phyloP scores from a whole-genome alignment of 768 basidiomycete species.

The Leccinum longicurvipes region DNA sequence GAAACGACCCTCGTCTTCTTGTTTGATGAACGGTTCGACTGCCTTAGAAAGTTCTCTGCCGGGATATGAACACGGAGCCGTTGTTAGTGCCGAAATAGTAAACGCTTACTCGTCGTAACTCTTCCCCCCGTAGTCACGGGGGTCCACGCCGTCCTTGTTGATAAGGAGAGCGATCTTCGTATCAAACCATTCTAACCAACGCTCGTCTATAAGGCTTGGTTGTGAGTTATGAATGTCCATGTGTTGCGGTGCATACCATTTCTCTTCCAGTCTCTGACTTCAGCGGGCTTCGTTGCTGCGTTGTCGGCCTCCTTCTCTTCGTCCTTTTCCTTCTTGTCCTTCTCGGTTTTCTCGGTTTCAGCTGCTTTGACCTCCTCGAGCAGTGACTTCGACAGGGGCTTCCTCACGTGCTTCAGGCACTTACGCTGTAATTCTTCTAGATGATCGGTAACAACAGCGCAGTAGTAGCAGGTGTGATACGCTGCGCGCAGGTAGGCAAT shows the following conservation, averaged over 20 bases:
- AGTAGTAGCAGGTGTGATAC: slow-evolving; percentile 97
- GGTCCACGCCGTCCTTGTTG: slow-evolving; percentile 75
- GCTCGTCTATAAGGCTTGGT: slow-evolving; percentile 55
- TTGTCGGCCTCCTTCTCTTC: slow-evolving; percentile 41
- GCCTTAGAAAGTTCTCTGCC: slow-evolving; percentile 77
- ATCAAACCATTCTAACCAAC: slow-evolving; percentile 89
- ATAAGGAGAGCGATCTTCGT: slow-evolving; percentile 79
- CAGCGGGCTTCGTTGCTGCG: slow-evolving; percentile 34
- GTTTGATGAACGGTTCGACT: slow-evolving; percentile 79
- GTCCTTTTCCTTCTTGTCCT: slow-evolving; percentile 47
- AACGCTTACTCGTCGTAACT: slow-evolving; percentile 79
- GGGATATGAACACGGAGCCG: slow-evolving; percentile 13
- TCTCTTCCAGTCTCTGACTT: slow-evolving; percentile 53
- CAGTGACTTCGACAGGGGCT: slow-evolving; percentile 59
- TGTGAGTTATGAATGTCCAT: slow-evolving; percentile 10
- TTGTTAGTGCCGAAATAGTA: slow-evolving; percentile 6
- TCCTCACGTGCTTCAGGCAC: slow-evolving; percentile 89
- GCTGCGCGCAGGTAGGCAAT: slow-evolving; percentile 90
- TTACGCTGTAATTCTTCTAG: slow-evolving; percentile 93
- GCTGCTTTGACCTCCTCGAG: slow-evolving; percentile 60
- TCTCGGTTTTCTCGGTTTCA: slow-evolving; percentile 43
- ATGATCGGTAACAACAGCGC: slow-evolving; percentile 88
- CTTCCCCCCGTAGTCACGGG: slow-evolving; percentile 86
- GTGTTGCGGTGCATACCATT: slow-evolving; percentile 49
- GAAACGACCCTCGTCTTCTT: slow-evolving; percentile 96